Percentiles rank a stretch among this genome's conserved stretches.
These are phyloP conservation scores for Cardamine occulta DNA, from an alignment of 345 rosid species.

Conservation along the genomic window DNA sequence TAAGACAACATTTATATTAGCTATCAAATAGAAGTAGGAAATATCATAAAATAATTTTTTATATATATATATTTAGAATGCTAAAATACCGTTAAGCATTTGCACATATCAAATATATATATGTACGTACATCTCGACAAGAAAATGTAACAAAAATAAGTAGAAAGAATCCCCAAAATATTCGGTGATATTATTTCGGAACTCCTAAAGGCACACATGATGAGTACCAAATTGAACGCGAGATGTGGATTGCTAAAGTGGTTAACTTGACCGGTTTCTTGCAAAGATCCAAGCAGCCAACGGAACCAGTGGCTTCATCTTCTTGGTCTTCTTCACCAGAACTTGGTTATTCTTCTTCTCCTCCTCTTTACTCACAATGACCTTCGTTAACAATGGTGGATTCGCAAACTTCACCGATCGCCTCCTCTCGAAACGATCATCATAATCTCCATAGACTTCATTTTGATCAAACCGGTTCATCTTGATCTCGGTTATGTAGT, in stretches of 20 bases:
- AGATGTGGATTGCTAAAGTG: background rate
- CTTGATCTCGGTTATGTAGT: constrained; percentile 34
- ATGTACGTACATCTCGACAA: background rate
- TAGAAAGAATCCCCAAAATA: background rate
- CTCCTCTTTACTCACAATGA: constrained; percentile 44
- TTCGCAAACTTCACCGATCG: constrained; percentile 74
- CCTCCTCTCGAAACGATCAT: constrained; percentile 54
- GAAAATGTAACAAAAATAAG: constrained; percentile 11
- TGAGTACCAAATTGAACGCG: constrained; percentile 4
- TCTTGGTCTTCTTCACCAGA: constrained; percentile 45
- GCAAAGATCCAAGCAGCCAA: constrained; percentile 64
- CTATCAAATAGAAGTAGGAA: background rate
- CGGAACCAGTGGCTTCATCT: constrained; percentile 53
- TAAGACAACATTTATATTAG: no score
- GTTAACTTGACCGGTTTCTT: constrained; percentile 48
- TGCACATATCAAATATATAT: background rate
- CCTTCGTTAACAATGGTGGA: constrained; percentile 55
- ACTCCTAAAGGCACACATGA: background rate
- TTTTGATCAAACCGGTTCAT: constrained; percentile 31
- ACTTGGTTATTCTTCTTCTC: constrained; percentile 45
- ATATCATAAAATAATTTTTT: background rate
- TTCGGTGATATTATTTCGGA: constrained; percentile 12
- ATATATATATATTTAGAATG: no score
- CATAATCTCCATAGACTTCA: constrained; percentile 27
- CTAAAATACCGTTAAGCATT: background rate